Evolutionary conservation across 306 rosid genomes (phyloP), one percentile per base, ranked within the genome.

Genomic region (Prunus dulcis): DNA sequence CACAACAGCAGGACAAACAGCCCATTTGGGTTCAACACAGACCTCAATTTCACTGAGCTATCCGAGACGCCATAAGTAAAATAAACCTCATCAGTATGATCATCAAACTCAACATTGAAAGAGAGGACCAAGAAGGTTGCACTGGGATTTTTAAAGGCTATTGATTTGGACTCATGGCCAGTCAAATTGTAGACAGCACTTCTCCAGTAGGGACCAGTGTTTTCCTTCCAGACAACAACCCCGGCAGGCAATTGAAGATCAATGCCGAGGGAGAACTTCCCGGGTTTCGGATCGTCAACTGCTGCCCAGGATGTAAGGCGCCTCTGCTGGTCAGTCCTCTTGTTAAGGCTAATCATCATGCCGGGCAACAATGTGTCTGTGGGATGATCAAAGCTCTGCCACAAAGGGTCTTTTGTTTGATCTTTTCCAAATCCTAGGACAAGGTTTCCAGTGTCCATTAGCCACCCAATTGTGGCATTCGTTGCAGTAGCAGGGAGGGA

Each of bases 321-420:
- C 22, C 22, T 20, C 20, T 38, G 75, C 10, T 55, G 50, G 13
- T 32, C 65, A 12, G 75, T 34, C n/a, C 11, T 11, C 3, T 22
- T 41, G 69, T 79, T 53, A 20, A 75, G 20, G 41, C 50, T 72
- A 9, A 78, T 2, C 32, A 56, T 83, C 63, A 79, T 49, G 17
- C 63, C 64, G 0, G 92, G 83, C 34, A 87, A 84, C 3, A 71
- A 0, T 13, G 83, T 77, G 57, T 88, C 67, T 0, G 80, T 3
- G 0, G 87, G 95, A 77, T 75, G 64, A 67, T 90, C 85, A 53
- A 86, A 86, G 76, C 91, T 82, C 81, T 87, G 82, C 94, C 94
- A 87, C 10, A 70, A 2, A 3, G 57, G 23, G 13, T 47, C 43
- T 34, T 34, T 34, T 34, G 43, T 34, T 6, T 34, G 43, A 34